These are phyloP conservation scores for Henckelia pumila DNA, from an alignment of 257 asterid genomes.

Conservation along the genomic window DNA sequence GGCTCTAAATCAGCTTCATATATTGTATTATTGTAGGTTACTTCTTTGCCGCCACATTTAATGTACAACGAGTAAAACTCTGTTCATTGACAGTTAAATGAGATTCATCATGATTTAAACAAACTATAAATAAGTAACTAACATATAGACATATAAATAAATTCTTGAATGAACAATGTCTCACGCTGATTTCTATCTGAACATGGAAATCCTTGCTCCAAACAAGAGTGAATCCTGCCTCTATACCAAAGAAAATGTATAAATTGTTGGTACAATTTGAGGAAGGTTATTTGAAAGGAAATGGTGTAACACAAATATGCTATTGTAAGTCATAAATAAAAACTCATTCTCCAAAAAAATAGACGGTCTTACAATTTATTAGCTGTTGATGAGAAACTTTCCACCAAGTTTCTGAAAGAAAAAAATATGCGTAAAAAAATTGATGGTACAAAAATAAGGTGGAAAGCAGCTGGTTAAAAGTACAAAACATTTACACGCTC, in stretches of 20 bases:
- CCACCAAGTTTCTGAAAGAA: conserved; percentile 73
- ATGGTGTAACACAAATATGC: neutral
- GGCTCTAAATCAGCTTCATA: conserved; percentile 68
- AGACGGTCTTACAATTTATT: conserved; percentile 46
- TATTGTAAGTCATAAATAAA: neutral
- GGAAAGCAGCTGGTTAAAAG: neutral
- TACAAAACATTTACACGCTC: conserved; percentile 63
- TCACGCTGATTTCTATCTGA: conserved; percentile 40
- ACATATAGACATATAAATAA: neutral
- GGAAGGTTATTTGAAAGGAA: conserved; percentile 1
- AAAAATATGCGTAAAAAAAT: conserved; percentile 20
- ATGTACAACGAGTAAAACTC: conserved; percentile 57
- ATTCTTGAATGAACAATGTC: conserved; percentile 20
- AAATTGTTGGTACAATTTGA: conserved; percentile 7
- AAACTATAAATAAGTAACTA: neutral
- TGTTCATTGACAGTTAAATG: conserved; percentile 27
- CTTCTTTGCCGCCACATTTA: conserved; percentile 80
- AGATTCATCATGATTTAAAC: neutral
- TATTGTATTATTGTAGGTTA: conserved; percentile 22
- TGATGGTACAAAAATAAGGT: conserved; percentile 11
- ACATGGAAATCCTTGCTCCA: conserved; percentile 75
- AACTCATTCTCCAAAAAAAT: neutral
- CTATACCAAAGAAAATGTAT: conserved; percentile 28
- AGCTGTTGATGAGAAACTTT: conserved; percentile 60
- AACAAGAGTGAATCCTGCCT: conserved; percentile 46